phyloP scores from a whole-genome alignment of 805 yeast genomes.

The Alloascoidea africana region DNA sequence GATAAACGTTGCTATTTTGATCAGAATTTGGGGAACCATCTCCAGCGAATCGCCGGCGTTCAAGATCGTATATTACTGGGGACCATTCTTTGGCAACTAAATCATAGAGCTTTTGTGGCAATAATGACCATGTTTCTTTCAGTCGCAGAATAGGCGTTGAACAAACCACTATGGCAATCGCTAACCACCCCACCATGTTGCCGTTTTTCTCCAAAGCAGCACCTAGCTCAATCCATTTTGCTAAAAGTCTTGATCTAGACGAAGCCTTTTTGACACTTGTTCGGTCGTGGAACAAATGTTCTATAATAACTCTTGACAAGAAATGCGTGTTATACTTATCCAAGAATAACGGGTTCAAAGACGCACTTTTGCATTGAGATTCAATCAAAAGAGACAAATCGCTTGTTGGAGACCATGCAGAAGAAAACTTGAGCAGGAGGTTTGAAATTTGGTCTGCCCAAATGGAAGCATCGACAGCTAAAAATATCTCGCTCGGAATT shows the following conservation, averaged over 20 bases:
- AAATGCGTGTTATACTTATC: slow-evolving; percentile 63
- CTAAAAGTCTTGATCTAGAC: slow-evolving; percentile 44
- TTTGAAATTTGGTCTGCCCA: slow-evolving; percentile 51
- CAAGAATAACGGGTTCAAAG: slow-evolving; percentile 65
- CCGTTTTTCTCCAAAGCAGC: slow-evolving; percentile 63
- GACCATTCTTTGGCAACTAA: slow-evolving; percentile 75
- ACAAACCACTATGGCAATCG: slow-evolving; percentile 70
- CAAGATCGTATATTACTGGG: slow-evolving; percentile 80
- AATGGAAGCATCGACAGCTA: slow-evolving; percentile 33
- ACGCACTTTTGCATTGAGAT: slow-evolving; percentile 22
- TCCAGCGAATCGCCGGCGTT: slow-evolving; percentile 50
- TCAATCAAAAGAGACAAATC: slow-evolving; percentile 68
- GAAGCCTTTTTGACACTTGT: slow-evolving; percentile 19
- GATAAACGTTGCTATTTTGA: no score
- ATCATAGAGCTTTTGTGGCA: slow-evolving; percentile 41
- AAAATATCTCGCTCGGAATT: slow-evolving; percentile 39
- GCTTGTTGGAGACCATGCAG: slow-evolving; percentile 60
- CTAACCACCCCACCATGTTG: slow-evolving; percentile 90
- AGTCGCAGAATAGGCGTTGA: slow-evolving; percentile 72
- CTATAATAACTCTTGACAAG: slow-evolving; percentile 51
- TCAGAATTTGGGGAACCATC: slow-evolving; percentile 39
- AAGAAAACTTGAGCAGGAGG: slow-evolving; percentile 52
- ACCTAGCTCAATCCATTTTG: slow-evolving; percentile 80
- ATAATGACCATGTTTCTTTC: slow-evolving; percentile 57
- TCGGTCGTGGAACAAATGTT: slow-evolving; percentile 44